A percentile compares a stretch with the other conserved stretches of the same genome.
Evolutionary conservation across 2,329 filamentous ascomycete species (phyloP).

Genomic region (Tothia fuscella): DNA sequence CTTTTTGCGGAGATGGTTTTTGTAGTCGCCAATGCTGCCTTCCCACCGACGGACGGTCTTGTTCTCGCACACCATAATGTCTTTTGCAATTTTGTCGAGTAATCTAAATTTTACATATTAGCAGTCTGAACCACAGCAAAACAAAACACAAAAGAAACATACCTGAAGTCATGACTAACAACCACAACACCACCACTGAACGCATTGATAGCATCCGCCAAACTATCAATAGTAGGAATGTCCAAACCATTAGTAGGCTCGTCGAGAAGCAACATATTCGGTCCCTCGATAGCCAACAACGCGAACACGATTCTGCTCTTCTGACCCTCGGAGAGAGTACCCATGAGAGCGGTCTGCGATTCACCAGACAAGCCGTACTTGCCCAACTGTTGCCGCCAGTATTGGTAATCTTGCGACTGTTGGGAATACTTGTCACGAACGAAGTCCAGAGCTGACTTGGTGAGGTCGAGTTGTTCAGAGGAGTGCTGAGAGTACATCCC

Average conservation of each 20-base stretch:
- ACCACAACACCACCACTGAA: constrained; percentile 95
- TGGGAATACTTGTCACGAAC: constrained; percentile 86
- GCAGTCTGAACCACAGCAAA: constrained; percentile 11
- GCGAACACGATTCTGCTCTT: constrained; percentile 98
- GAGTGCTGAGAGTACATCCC: constrained; percentile 98
- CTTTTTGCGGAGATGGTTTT: constrained; percentile 98
- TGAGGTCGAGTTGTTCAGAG: constrained; percentile 93
- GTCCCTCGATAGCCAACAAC: constrained; percentile 82
- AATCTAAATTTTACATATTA: constrained; percentile 49
- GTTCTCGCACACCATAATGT: constrained; percentile 99
- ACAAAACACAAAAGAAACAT: constrained; percentile 26
- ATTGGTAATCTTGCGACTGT: constrained; percentile 95
- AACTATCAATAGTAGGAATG: constrained; percentile 94
- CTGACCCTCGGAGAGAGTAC: constrained; percentile 93
- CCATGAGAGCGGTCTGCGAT: constrained; percentile 92
- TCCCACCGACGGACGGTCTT: constrained; percentile 86
- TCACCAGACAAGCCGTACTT: constrained; percentile 89
- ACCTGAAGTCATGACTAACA: constrained; percentile 98
- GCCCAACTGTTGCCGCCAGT: constrained; percentile 96
- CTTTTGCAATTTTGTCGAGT: constrained; percentile 98
- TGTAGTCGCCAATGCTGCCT: constrained; percentile 85
- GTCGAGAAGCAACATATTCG: constrained; percentile 96
- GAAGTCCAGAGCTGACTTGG: constrained; percentile 95
- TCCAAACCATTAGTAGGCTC: constrained; percentile 99
- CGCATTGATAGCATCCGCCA: constrained; percentile 95